These are phyloP conservation scores for Olyra latifolia DNA, from an alignment of 176 grass and related monocot species.

Conservation along the genomic window DNA sequence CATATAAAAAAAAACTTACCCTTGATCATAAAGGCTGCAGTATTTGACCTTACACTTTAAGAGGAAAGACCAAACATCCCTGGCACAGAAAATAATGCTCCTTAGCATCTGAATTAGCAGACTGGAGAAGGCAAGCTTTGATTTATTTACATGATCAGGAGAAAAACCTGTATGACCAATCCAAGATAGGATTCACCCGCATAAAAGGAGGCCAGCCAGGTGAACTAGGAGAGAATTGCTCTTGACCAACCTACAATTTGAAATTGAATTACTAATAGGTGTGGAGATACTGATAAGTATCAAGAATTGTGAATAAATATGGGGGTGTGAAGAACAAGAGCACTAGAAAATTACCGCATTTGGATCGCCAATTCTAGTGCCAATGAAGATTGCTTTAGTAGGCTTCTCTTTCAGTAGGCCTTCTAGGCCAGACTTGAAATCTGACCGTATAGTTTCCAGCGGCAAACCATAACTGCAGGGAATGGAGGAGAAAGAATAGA, in stretches of 20 bases:
- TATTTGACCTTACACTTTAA: conserved; percentile 93
- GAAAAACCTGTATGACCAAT: conserved; percentile 98
- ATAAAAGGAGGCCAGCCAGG: conserved; percentile 99
- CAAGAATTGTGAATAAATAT: conserved; percentile 3
- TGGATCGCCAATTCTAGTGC: conserved; percentile 98
- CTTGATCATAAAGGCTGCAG: conserved; percentile 95
- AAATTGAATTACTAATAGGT: conserved; percentile 34
- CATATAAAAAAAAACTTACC: conserved; percentile 49
- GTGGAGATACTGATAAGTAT: not conserved
- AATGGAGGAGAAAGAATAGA: conserved; percentile 21
- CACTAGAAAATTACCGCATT: conserved; percentile 72
- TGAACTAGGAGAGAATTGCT: conserved; percentile 98
- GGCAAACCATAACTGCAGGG: conserved; percentile 81
- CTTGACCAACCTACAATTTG: conserved; percentile 89
- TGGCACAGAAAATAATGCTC: conserved; percentile 43
- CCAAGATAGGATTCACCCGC: conserved; percentile 99
- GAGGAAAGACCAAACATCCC: conserved; percentile 99
- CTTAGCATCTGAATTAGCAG: conserved; percentile 35
- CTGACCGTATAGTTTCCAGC: conserved; percentile 80
- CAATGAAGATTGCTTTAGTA: conserved; percentile 98
- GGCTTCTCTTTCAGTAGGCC: conserved; percentile 71
- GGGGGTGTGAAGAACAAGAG: conserved; percentile 23
- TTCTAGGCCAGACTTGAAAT: conserved; percentile 97
- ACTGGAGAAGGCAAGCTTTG: conserved; percentile 15
- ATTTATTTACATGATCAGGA: conserved; percentile 44